phyloP scores from a whole-genome alignment of 2,329 filamentous ascomycete genomes.

The Venturia nashicola region DNA sequence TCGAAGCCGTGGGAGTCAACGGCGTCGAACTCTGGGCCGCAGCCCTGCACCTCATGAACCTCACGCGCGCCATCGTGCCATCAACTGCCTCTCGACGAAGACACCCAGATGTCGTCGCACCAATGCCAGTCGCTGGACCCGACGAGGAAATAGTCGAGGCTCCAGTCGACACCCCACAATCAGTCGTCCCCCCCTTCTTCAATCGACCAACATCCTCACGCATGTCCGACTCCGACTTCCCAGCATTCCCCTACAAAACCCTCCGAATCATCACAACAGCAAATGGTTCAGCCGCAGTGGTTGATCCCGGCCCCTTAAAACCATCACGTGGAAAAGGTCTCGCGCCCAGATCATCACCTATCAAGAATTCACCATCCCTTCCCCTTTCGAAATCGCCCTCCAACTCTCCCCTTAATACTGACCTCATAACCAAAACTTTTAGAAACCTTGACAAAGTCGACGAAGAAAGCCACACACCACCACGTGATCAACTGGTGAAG shows the following conservation, averaged over 20 bases:
- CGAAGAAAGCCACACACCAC: neutral
- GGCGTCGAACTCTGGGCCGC: conserved; percentile 27
- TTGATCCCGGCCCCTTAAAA: neutral
- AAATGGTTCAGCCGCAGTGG: neutral
- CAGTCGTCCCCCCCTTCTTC: neutral
- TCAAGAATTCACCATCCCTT: neutral
- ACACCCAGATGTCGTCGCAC: neutral
- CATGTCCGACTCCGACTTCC: neutral
- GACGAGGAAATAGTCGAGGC: neutral
- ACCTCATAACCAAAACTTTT: neutral
- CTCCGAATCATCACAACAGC: neutral
- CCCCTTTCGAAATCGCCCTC: neutral
- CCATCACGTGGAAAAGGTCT: neutral
- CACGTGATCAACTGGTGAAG: neutral
- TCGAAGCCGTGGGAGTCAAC: conserved; percentile 20
- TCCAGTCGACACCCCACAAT: neutral
- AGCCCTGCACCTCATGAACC: conserved; percentile 20
- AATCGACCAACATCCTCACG: neutral
- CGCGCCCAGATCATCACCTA: neutral
- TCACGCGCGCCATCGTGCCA: conserved; percentile 19
- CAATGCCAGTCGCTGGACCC: neutral
- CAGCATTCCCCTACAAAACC: neutral
- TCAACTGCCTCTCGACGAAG: neutral
- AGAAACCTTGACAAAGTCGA: neutral
- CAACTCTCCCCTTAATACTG: neutral